These are phyloP conservation scores for Lipomyces orientalis DNA, from an alignment of 805 yeast species.

Conservation along the genomic window DNA sequence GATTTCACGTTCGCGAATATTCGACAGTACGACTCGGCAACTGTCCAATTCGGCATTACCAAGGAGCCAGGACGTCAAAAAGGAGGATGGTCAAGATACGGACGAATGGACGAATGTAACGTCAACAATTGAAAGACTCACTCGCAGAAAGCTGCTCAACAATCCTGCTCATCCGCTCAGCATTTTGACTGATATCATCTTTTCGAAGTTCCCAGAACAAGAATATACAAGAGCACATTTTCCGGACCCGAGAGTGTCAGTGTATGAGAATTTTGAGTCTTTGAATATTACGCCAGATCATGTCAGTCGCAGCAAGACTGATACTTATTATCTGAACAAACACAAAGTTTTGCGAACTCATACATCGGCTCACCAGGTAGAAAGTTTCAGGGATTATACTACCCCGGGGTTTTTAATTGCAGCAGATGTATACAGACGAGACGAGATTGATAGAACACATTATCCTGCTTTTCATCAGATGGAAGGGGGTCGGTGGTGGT, in stretches of 20 bases:
- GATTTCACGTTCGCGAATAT: not conserved
- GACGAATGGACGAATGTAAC: slow-evolving; percentile 90
- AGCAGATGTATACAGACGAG: slow-evolving; percentile 95
- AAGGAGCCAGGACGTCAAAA: slow-evolving; percentile 51
- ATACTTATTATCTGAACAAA: slow-evolving; percentile 87
- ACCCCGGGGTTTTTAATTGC: slow-evolving; percentile 90
- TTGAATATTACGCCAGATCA: slow-evolving; percentile 91
- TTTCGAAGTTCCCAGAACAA: slow-evolving; percentile 60
- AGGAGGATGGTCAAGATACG: slow-evolving; percentile 51
- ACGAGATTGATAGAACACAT: slow-evolving; percentile 93
- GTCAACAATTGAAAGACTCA: slow-evolving; percentile 67
- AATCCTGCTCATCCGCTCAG: slow-evolving; percentile 87
- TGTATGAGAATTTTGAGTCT: slow-evolving; percentile 85
- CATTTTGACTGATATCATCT: slow-evolving; percentile 75
- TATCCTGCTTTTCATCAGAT: slow-evolving; percentile 97
- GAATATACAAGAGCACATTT: slow-evolving; percentile 77
- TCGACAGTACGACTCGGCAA: not conserved
- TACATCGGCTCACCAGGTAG: slow-evolving; percentile 92
- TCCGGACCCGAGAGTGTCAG: slow-evolving; percentile 82
- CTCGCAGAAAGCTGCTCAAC: slow-evolving; percentile 75
- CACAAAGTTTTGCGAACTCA: slow-evolving; percentile 82
- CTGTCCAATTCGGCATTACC: not conserved
- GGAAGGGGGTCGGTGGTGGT: slow-evolving; percentile 95
- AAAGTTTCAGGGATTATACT: slow-evolving; percentile 56
- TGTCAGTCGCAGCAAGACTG: slow-evolving; percentile 90